A percentile compares a stretch with the other conserved stretches of the same genome.
Conservation (phyloP, 2,329 filamentous ascomycete species). For the Sporothrix luriei region DNA sequence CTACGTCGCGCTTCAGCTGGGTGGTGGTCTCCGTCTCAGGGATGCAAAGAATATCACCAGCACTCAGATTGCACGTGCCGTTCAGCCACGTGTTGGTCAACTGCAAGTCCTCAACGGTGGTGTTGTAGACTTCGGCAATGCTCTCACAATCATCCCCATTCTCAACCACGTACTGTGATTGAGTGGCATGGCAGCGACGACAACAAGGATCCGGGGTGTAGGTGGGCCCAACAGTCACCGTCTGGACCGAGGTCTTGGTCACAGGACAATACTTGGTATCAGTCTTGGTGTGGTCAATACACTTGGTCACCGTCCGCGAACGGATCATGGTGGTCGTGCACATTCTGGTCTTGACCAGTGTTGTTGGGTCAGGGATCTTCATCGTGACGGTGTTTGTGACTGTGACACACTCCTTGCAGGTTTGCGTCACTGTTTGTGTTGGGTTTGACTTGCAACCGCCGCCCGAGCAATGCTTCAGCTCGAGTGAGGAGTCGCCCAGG, state of each 20-base stretch:
- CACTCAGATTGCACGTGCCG: constrained; percentile 4
- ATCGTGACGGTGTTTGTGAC: constrained; percentile 26
- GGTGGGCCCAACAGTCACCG: constrained; percentile 26
- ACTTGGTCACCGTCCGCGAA: constrained; percentile 30
- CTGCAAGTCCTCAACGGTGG: constrained; percentile 28
- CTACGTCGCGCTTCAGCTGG: constrained; percentile 29
- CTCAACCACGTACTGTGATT: constrained; percentile 28
- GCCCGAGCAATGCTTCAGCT: constrained; percentile 9
- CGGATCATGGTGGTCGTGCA: constrained; percentile 28
- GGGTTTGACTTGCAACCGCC: constrained; percentile 1
- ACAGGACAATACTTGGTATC: constrained; percentile 30
- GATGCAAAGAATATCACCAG: constrained; percentile 31
- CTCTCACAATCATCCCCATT: constrained; percentile 25
- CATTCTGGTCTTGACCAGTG: constrained; percentile 25
- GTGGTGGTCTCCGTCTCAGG: background rate
- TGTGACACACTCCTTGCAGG: constrained; percentile 22
- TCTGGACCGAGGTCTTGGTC: constrained; percentile 28
- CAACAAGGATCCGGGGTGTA: constrained; percentile 22
- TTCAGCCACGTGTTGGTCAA: constrained; percentile 30
- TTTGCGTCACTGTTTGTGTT: constrained; percentile 18
- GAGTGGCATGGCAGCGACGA: constrained; percentile 5
- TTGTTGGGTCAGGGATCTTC: constrained; percentile 29
- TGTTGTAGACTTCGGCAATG: constrained; percentile 30
- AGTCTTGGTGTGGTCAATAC: constrained; percentile 30
- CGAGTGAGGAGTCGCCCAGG: background rate